Conservation (phyloP, 805 yeast genomes). For the Candida ulmi region DNA sequence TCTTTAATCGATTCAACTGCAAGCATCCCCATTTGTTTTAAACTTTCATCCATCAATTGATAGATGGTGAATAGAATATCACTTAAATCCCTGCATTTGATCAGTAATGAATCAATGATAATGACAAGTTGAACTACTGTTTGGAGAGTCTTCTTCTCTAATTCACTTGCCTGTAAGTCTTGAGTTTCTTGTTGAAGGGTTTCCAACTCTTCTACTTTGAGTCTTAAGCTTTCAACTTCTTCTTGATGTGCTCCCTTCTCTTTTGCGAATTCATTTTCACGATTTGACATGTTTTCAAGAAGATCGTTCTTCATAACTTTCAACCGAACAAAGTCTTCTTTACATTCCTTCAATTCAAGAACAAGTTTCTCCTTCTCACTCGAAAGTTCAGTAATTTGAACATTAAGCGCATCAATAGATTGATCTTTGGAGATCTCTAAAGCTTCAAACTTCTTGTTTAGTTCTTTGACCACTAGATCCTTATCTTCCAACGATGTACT, state of each 20-base stretch:
- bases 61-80: slow-evolving; percentile 27
- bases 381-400: slow-evolving; percentile 3
- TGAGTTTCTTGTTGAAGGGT: slow-evolving; percentile 38
- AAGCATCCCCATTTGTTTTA: slow-evolving; percentile 58
- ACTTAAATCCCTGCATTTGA: slow-evolving; percentile 38
- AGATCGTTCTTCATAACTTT: slow-evolving; percentile 53
- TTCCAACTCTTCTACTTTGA: slow-evolving; percentile 44
- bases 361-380: slow-evolving; percentile 4
- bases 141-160: slow-evolving; percentile 19
- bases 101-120: slow-evolving; percentile 23
- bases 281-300: slow-evolving; percentile 59
- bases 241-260: slow-evolving; percentile 46
- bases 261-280: slow-evolving; percentile 51
- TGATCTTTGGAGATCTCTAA: not conserved
- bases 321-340: slow-evolving; percentile 22
- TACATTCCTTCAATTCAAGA: slow-evolving; percentile 13
- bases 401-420: not conserved
- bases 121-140: slow-evolving; percentile 25
- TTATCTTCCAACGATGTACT: not conserved
- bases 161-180: slow-evolving; percentile 25
- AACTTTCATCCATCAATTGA: slow-evolving; percentile 14
- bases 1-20: slow-evolving; percentile 36
- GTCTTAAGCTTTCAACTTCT: slow-evolving; percentile 43
- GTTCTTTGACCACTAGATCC: slow-evolving; percentile 1
- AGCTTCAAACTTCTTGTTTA: not conserved